Percentiles rank a stretch among this genome's conserved stretches.
Conservation (phyloP, 768 basidiomycete species). For the Phanerodontia chrysosporium region DNA sequence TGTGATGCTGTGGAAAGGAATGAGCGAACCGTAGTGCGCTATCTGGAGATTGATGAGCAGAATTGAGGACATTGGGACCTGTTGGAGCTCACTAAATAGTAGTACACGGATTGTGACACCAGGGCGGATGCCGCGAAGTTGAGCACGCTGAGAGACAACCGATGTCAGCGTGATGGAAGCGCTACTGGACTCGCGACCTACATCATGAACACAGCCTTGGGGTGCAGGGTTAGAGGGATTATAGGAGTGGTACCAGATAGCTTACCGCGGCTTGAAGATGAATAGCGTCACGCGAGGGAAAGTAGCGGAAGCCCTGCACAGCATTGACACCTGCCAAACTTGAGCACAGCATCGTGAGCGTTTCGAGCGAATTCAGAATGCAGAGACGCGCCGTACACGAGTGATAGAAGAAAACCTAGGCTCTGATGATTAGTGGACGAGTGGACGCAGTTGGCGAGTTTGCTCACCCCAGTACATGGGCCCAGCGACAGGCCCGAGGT, state of each 20-base stretch:
- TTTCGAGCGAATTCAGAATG: background rate
- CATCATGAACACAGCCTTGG: no score
- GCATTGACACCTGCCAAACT: constrained; percentile 39
- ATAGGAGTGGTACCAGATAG: no score
- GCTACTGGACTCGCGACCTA: no score
- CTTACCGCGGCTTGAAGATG: constrained; percentile 30
- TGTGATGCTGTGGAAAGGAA: constrained; percentile 34
- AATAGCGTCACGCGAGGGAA: constrained; percentile 28
- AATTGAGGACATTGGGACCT: background rate
- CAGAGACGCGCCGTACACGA: background rate
- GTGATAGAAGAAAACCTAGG: constrained; percentile 7
- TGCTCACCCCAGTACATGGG: constrained; percentile 12
- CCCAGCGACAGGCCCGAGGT: constrained; percentile 6
- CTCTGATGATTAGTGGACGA: background rate
- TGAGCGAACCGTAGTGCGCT: constrained; percentile 38
- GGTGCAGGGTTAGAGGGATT: no score
- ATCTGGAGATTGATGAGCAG: constrained; percentile 25
- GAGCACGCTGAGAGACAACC: constrained; percentile 15
- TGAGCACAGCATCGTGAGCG: background rate
- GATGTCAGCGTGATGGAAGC: no score
- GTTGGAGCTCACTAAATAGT: constrained; percentile 33
- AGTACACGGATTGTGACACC: constrained; percentile 40
- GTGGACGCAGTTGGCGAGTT: no score
- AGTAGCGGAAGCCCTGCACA: constrained; percentile 40
- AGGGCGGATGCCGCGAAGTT: constrained; percentile 37